Evolutionary conservation across 495 filamentous ascomycete species (phyloP).

Genomic region (Penicillium lividum): DNA sequence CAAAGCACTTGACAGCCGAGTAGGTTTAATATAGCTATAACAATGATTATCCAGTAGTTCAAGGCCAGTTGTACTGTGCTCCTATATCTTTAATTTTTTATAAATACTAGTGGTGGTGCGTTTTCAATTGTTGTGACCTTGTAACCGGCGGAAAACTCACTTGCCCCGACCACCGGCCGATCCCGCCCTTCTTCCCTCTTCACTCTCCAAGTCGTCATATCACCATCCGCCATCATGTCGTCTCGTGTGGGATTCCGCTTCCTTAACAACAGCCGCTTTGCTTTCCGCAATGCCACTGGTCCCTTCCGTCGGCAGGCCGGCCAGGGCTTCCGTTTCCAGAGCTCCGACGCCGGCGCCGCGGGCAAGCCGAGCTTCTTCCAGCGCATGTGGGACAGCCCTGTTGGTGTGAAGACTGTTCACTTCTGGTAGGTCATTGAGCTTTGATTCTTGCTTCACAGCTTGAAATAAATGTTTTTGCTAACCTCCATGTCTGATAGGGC

Average conservation of each 20-base stretch:
- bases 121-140: not conserved
- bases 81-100: not conserved
- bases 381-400: slow-evolving; percentile 80
- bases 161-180: slow-evolving; percentile 27
- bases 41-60: not conserved
- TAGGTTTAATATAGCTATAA: not conserved
- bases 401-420: slow-evolving; percentile 94
- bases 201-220: slow-evolving; percentile 19
- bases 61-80: not conserved
- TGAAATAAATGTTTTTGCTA: slow-evolving; percentile 10
- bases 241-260: slow-evolving; percentile 53
- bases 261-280: slow-evolving; percentile 52
- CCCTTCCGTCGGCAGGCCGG: slow-evolving; percentile 55
- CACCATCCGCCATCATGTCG: slow-evolving; percentile 39
- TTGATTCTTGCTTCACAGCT: not conserved
- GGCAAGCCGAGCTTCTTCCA: slow-evolving; percentile 62
- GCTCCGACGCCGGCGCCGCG: slow-evolving; percentile 55
- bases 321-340: slow-evolving; percentile 65
- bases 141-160: slow-evolving; percentile 26
- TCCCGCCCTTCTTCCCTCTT: slow-evolving; percentile 26
- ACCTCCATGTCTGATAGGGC: slow-evolving; percentile 58
- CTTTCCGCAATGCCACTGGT: slow-evolving; percentile 50
- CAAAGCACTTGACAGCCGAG: not conserved
- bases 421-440: slow-evolving; percentile 69
- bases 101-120: slow-evolving; percentile 8